Conservation (phyloP, 352 stramenopile species). For the Halophytophthora batemanensis region DNA sequence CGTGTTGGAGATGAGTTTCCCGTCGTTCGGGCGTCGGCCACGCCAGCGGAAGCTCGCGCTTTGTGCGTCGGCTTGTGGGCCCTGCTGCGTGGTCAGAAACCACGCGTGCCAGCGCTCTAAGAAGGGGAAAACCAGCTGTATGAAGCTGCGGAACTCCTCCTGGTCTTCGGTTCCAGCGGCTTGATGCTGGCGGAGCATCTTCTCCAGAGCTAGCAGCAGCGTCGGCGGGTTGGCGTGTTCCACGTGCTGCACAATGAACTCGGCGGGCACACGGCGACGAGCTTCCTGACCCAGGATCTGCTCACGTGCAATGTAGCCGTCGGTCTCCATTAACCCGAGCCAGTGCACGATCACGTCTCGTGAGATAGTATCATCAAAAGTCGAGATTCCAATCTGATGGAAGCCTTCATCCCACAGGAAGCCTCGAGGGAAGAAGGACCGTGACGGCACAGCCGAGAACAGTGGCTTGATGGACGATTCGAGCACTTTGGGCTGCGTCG, state of each 20-base stretch:
- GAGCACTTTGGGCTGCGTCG: slow-evolving; percentile 28
- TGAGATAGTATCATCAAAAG: slow-evolving; percentile 73
- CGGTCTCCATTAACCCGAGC: slow-evolving; percentile 80
- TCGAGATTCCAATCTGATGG: slow-evolving; percentile 84
- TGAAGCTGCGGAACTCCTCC: slow-evolving; percentile 28
- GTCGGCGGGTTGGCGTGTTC: slow-evolving; percentile 92
- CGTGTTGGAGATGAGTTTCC: slow-evolving; percentile 89
- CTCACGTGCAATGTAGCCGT: slow-evolving; percentile 92
- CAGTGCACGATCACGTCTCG: slow-evolving; percentile 87
- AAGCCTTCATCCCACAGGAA: slow-evolving; percentile 96
- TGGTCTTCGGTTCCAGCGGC: slow-evolving; percentile 11
- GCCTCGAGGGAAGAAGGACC: slow-evolving; percentile 92
- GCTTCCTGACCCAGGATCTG: slow-evolving; percentile 82
- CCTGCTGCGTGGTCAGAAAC: slow-evolving; percentile 64
- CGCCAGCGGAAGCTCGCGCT: slow-evolving; percentile 72
- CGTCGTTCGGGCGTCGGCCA: slow-evolving; percentile 60
- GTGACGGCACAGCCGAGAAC: slow-evolving; percentile 89
- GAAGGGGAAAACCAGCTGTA: slow-evolving; percentile 64
- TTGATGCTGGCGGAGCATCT: slow-evolving; percentile 47
- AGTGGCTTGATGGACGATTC: slow-evolving; percentile 52
- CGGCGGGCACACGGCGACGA: slow-evolving; percentile 68
- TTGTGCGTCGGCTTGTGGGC: slow-evolving; percentile 27
- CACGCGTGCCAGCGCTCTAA: slow-evolving; percentile 76
- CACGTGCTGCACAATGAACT: slow-evolving; percentile 91
- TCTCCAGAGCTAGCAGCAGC: slow-evolving; percentile 84